Conservation (phyloP, 164 flowering plant genomes). For the Kingdonia uniflora region DNA sequence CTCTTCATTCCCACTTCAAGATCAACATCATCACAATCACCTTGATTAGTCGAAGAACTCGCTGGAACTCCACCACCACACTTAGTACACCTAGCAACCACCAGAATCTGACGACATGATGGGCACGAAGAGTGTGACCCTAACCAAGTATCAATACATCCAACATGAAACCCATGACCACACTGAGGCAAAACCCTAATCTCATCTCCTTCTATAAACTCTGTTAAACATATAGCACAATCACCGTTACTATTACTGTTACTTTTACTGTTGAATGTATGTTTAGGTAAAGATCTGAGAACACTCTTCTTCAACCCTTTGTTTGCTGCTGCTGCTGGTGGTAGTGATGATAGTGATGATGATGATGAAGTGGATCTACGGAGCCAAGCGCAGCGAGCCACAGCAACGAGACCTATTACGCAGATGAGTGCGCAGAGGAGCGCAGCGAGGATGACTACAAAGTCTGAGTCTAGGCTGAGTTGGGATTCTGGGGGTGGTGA, state of each 20-base stretch:
- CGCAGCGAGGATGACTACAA: slow-evolving; percentile 77
- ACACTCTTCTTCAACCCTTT: slow-evolving; percentile 82
- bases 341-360: not conserved
- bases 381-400: slow-evolving; percentile 83
- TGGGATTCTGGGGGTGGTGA: slow-evolving; percentile 15
- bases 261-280: slow-evolving; percentile 23
- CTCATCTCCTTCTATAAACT: slow-evolving; percentile 67
- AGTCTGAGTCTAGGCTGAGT: slow-evolving; percentile 50
- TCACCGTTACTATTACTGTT: slow-evolving; percentile 32
- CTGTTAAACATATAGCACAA: slow-evolving; percentile 81
- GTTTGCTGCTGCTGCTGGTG: slow-evolving; percentile 24
- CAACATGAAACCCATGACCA: slow-evolving; percentile 74
- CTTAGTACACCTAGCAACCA: slow-evolving; percentile 12
- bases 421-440: slow-evolving; percentile 86
- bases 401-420: slow-evolving; percentile 79
- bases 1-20: slow-evolving; percentile 19
- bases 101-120: slow-evolving; percentile 64
- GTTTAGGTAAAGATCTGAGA: slow-evolving; percentile 57
- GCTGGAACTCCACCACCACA: slow-evolving; percentile 18
- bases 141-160: slow-evolving; percentile 79
- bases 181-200: slow-evolving; percentile 78
- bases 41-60: no score
- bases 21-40: slow-evolving; percentile 4
- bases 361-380: slow-evolving; percentile 33
- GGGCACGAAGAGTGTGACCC: slow-evolving; percentile 82